A percentile compares a stretch with the other conserved stretches of the same genome.
Evolutionary conservation across 352 stramenopile genomes (phyloP).

Genomic region (Globisporangium nodosum): DNA sequence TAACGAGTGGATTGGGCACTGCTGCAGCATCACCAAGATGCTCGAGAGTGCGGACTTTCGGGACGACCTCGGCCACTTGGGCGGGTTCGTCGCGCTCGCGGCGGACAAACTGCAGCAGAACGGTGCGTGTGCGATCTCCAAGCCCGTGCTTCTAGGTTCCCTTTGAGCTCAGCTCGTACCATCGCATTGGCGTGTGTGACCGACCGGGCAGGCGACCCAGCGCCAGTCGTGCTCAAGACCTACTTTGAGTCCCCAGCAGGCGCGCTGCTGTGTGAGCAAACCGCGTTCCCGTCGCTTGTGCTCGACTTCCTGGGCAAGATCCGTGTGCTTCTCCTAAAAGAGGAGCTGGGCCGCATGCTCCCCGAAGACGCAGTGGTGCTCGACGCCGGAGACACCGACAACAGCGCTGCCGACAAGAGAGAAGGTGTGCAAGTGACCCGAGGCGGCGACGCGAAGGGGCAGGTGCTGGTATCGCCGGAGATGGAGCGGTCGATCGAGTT

Average conservation of each 20-base stretch:
- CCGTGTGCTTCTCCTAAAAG: conserved; percentile 34
- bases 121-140: conserved; percentile 14
- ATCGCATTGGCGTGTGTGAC: too few species aligned
- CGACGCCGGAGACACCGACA: neutral
- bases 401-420: too few species aligned
- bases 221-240: conserved; percentile 28
- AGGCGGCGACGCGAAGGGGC: neutral
- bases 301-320: conserved; percentile 63
- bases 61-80: conserved; percentile 35
- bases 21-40: conserved; percentile 40
- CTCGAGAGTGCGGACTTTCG: conserved; percentile 25
- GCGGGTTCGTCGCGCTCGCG: conserved; percentile 36
- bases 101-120: conserved; percentile 40
- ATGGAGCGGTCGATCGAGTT: conserved; percentile 37
- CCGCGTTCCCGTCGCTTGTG: conserved; percentile 57
- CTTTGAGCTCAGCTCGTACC: too few species aligned
- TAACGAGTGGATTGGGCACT: neutral
- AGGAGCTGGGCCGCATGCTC: conserved; percentile 31
- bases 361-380: neutral
- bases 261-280: conserved; percentile 55
- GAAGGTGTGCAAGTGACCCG: neutral
- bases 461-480: conserved; percentile 3
- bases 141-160: too few species aligned
- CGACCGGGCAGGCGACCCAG: conserved; percentile 22
- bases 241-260: conserved; percentile 50